phyloP scores from a whole-genome alignment of 768 basidiomycete species.

The Termitomyces sp. region DNA sequence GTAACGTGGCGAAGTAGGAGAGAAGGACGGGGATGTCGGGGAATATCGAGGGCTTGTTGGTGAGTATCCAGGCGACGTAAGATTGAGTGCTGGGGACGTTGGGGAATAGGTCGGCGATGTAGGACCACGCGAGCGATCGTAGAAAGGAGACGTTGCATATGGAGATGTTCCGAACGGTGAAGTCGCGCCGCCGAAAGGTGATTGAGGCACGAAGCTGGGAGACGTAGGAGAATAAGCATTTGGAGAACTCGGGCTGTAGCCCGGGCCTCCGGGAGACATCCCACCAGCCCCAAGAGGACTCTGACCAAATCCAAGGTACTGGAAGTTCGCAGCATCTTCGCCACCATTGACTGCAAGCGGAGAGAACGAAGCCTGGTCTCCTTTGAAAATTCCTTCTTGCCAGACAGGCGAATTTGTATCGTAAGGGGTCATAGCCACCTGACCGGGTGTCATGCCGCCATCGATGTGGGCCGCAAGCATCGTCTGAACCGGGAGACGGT shows the following conservation, averaged over 20 bases:
- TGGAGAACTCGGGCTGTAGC: conserved; percentile 90
- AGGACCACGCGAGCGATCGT: conserved; percentile 49
- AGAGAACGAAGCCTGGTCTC: conserved; percentile 90
- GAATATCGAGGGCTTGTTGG: conserved; percentile 86
- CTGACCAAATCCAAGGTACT: conserved; percentile 71
- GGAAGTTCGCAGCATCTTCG: conserved; percentile 76
- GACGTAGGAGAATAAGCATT: conserved; percentile 87
- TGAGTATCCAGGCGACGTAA: conserved; percentile 80
- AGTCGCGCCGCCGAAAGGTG: conserved; percentile 76
- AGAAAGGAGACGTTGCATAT: conserved; percentile 83
- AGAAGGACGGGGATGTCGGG: conserved; percentile 80
- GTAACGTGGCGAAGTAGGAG: conserved; percentile 79
- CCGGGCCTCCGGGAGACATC: conserved; percentile 84
- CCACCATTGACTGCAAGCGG: conserved; percentile 84
- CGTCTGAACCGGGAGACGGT: conserved; percentile 81
- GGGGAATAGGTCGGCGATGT: conserved; percentile 88
- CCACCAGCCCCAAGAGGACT: conserved; percentile 80
- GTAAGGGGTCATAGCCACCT: conserved; percentile 95
- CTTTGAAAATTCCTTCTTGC: conserved; percentile 72
- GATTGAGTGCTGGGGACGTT: conserved; percentile 76
- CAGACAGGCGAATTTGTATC: conserved; percentile 86
- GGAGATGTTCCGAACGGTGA: conserved; percentile 80
- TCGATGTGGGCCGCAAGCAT: conserved; percentile 76
- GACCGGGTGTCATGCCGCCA: conserved; percentile 86
- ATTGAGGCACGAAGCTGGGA: conserved; percentile 77